Evolutionary conservation across 805 yeast genomes (phyloP).

Genomic region (Metschnikowia anglica): DNA sequence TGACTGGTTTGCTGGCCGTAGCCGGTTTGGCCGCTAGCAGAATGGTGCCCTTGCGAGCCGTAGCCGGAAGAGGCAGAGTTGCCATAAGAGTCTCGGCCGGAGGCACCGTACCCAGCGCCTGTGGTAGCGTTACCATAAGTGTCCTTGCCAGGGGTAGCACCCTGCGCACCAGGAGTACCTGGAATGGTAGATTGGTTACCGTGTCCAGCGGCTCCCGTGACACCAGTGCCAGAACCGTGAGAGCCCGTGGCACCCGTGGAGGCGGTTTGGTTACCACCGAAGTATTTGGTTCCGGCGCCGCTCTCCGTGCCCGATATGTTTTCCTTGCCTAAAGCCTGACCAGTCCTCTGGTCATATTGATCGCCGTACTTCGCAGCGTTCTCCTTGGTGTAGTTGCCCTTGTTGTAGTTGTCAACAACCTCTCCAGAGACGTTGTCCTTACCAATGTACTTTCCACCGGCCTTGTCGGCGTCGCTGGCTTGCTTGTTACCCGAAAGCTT

Average conservation of each 20-base stretch:
- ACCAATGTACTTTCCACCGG: slow-evolving; percentile 32
- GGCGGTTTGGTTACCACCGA: slow-evolving; percentile 18
- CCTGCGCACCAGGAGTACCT: slow-evolving; percentile 16
- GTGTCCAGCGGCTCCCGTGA: too few relatives aligned
- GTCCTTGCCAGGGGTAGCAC: slow-evolving; percentile 8
- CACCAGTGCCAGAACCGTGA: too few relatives aligned
- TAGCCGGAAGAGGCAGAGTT: slow-evolving; percentile 2
- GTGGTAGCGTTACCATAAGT: slow-evolving; percentile 3
- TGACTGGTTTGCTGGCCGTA: neutral
- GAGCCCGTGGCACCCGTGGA: slow-evolving; percentile 14
- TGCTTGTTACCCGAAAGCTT: slow-evolving; percentile 32
- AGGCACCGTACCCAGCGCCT: slow-evolving; percentile 9
- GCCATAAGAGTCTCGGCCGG: neutral
- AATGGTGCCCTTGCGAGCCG: neutral
- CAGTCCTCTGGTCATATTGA: slow-evolving; percentile 28
- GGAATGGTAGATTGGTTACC: too few relatives aligned
- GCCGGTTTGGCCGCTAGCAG: neutral
- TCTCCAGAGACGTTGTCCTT: slow-evolving; percentile 31
- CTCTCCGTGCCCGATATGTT: slow-evolving; percentile 23
- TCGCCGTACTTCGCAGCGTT: slow-evolving; percentile 31
- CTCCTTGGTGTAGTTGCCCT: slow-evolving; percentile 30
- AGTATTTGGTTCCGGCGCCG: slow-evolving; percentile 31
- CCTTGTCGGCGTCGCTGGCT: slow-evolving; percentile 27
- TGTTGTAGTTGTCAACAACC: slow-evolving; percentile 29
- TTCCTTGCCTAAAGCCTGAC: slow-evolving; percentile 16